A percentile compares a stretch with the other conserved stretches of the same genome.
These are phyloP conservation scores for Populus simonii DNA, from an alignment of 345 rosid species.

Conservation along the genomic window DNA sequence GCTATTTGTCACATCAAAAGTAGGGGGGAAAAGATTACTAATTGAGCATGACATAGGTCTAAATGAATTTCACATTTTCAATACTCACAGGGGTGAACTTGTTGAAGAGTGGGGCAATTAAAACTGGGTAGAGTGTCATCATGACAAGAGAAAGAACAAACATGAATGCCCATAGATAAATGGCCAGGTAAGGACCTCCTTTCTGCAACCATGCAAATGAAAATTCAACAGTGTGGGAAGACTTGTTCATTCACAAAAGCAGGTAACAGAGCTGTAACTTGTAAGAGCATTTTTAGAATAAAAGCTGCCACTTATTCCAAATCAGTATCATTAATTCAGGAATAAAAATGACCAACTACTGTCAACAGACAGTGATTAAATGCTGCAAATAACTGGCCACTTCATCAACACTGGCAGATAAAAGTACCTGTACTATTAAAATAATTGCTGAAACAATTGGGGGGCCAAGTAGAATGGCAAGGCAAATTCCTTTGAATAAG, in stretches of 20 bases:
- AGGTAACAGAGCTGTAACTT: neutral
- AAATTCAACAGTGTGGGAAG: constrained; percentile 5
- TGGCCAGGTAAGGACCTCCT: constrained; percentile 99
- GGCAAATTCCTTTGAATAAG: constrained; percentile 69
- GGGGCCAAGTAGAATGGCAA: constrained; percentile 77
- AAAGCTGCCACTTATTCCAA: neutral
- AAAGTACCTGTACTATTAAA: constrained; percentile 72
- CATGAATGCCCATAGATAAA: constrained; percentile 98
- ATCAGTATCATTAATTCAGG: neutral
- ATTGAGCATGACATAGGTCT: neutral
- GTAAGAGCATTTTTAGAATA: constrained; percentile 1
- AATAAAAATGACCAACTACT: neutral
- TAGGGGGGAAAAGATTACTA: constrained; percentile 14
- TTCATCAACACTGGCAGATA: constrained; percentile 8
- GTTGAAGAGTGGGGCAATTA: constrained; percentile 96
- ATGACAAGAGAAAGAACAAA: constrained; percentile 87
- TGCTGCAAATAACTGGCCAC: constrained; percentile 1
- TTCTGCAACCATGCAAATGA: constrained; percentile 52
- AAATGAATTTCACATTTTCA: constrained; percentile 3
- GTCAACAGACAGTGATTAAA: neutral
- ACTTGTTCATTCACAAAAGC: neutral
- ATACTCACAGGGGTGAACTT: constrained; percentile 91
- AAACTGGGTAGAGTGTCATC: constrained; percentile 91
- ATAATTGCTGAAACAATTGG: constrained; percentile 86
- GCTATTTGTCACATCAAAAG: constrained; percentile 44